phyloP scores from a whole-genome alignment of 345 rosid genomes.

The Triadica sebifera region DNA sequence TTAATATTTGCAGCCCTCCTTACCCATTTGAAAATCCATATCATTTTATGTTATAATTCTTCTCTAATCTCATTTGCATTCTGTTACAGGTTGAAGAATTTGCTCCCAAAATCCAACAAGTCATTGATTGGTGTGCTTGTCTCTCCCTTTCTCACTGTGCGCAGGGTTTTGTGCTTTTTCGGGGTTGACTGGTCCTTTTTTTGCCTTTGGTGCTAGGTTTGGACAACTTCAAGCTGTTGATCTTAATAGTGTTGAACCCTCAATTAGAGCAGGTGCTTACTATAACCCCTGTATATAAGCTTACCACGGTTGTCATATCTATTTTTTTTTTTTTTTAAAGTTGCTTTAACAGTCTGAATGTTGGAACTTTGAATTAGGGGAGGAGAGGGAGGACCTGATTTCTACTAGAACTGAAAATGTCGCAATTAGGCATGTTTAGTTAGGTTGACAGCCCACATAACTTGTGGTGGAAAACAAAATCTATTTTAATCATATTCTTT shows the following conservation, averaged over 20 bases:
- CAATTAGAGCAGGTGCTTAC: slow-evolving; percentile 70
- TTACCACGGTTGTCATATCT: neutral
- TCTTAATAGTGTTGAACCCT: slow-evolving; percentile 67
- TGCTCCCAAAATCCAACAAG: slow-evolving; percentile 67
- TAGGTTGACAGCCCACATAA: neutral
- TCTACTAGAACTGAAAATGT: neutral
- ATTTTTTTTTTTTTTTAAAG: neutral
- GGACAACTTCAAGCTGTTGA: slow-evolving; percentile 91
- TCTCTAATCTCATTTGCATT: neutral
- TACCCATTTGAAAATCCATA: neutral
- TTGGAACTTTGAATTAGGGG: neutral
- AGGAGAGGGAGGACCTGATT: neutral
- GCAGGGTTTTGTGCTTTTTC: neutral
- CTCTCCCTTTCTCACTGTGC: neutral
- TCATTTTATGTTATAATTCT: neutral
- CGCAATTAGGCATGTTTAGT: neutral
- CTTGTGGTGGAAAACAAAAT: neutral
- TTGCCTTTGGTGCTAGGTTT: slow-evolving; percentile 48
- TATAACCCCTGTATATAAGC: neutral
- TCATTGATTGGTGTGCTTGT: slow-evolving; percentile 54
- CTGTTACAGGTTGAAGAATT: slow-evolving; percentile 55
- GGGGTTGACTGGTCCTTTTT: neutral
- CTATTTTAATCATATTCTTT: neutral
- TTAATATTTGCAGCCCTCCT: neutral
- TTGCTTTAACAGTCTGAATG: neutral